Conservation (phyloP, 1,139 yeast genomes). For the Geotrichum bryndzae region DNA sequence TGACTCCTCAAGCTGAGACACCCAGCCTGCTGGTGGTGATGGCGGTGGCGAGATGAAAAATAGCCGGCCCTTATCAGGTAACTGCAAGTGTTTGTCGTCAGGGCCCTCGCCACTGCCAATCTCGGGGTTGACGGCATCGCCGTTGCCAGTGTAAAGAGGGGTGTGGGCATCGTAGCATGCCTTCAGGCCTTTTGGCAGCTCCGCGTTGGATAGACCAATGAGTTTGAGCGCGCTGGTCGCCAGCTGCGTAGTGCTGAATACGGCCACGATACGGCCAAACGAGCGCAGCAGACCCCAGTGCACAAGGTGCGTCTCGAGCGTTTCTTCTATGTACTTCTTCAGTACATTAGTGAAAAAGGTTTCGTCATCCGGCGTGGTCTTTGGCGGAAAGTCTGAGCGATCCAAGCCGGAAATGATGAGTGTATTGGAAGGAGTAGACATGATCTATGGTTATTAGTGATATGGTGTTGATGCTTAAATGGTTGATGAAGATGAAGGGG, state of each 20-base stretch:
- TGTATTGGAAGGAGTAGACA: slow-evolving; percentile 22
- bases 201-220: slow-evolving; percentile 2
- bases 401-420: slow-evolving; percentile 24
- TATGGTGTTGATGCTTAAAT: background rate
- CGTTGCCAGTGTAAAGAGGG: slow-evolving; percentile 17
- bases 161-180: slow-evolving; percentile 24
- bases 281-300: slow-evolving; percentile 36
- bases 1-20: slow-evolving; percentile 33
- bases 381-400: slow-evolving; percentile 18
- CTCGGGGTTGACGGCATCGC: slow-evolving; percentile 4
- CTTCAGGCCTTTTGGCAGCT: slow-evolving; percentile 17
- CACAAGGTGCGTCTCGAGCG: slow-evolving; percentile 18
- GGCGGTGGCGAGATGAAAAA: slow-evolving; percentile 43
- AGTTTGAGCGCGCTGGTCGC: slow-evolving; percentile 28
- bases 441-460: background rate
- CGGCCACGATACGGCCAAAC: slow-evolving; percentile 36
- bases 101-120: slow-evolving; percentile 2
- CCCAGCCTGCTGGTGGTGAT: slow-evolving; percentile 43
- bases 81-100: slow-evolving; percentile 27
- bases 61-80: slow-evolving; percentile 39
- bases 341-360: slow-evolving; percentile 1
- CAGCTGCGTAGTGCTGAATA: slow-evolving; percentile 27
- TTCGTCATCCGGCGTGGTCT: slow-evolving; percentile 6
- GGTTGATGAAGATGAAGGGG: background rate
- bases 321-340: slow-evolving; percentile 1